Conservation (phyloP, 495 filamentous ascomycete genomes). For the Penicillium herquei region DNA sequence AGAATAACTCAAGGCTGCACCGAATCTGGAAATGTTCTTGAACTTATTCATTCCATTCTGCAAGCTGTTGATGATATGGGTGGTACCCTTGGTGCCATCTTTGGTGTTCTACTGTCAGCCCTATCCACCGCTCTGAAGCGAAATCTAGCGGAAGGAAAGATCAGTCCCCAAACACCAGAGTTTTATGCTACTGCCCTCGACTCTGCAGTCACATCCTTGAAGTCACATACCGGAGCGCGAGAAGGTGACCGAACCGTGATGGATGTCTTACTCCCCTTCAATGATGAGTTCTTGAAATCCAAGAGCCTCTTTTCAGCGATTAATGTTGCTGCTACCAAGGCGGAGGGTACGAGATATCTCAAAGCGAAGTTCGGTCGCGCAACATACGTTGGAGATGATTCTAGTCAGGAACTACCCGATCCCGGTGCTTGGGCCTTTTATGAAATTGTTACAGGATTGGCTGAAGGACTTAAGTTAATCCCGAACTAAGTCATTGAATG, state of each 20-base stretch:
- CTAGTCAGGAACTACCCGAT: slow-evolving; percentile 1
- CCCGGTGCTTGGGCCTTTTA: slow-evolving; percentile 10
- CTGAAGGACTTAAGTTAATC: slow-evolving; percentile 1
- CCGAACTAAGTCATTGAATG: neutral
- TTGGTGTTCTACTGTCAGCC: slow-evolving; percentile 1
- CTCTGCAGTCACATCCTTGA: slow-evolving; percentile 3
- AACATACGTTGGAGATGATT: slow-evolving; percentile 5
- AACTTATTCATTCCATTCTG: neutral
- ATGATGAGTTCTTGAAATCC: neutral
- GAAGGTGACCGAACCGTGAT: slow-evolving; percentile 10
- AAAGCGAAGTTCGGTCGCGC: slow-evolving; percentile 7
- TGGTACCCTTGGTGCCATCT: slow-evolving; percentile 5
- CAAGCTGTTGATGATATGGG: slow-evolving; percentile 9
- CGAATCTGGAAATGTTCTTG: slow-evolving; percentile 3
- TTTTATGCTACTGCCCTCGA: neutral
- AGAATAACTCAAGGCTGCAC: slow-evolving; percentile 1
- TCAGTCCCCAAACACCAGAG: neutral
- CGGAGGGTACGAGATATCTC: slow-evolving; percentile 4
- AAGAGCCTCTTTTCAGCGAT: slow-evolving; percentile 1
- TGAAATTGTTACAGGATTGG: slow-evolving; percentile 11
- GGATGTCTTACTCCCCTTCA: slow-evolving; percentile 8
- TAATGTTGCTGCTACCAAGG: neutral
- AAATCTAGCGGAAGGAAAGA: neutral
- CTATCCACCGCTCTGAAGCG: slow-evolving; percentile 2
- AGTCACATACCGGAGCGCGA: slow-evolving; percentile 2